Conservation (phyloP, 2,329 filamentous ascomycete species). For the Talaromyces amestolkiae region DNA sequence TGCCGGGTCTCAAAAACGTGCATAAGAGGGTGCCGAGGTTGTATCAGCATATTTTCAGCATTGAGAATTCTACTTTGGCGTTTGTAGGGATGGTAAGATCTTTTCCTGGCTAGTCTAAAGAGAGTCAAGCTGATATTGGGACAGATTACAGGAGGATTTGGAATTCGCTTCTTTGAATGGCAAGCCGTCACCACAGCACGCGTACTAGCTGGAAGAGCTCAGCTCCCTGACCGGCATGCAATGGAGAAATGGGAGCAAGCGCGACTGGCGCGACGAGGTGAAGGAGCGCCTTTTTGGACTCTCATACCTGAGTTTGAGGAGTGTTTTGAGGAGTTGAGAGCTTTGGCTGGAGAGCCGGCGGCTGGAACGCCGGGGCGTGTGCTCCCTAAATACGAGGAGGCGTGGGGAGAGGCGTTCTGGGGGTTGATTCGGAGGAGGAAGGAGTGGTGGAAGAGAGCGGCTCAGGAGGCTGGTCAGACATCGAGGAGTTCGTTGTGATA, state of each 20-base stretch:
- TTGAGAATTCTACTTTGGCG: constrained; percentile 29
- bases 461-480: background rate
- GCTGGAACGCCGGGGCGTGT: constrained; percentile 35
- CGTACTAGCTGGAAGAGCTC: constrained; percentile 26
- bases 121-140: background rate
- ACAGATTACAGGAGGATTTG: constrained; percentile 27
- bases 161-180: constrained; percentile 33
- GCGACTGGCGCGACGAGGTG: constrained; percentile 24
- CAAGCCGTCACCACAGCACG: constrained; percentile 33
- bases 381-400: constrained; percentile 40
- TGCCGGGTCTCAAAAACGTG: constrained; percentile 24
- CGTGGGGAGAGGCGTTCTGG: constrained; percentile 28
- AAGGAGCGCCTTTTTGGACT: constrained; percentile 25
- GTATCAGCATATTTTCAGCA: constrained; percentile 34
- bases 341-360: constrained; percentile 40
- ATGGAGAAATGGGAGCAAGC: constrained; percentile 31
- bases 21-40: constrained; percentile 29
- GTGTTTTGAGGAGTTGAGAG: constrained; percentile 41
- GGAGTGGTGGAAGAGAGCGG: background rate
- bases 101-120: too few species aligned
- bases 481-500: background rate
- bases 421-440: constrained; percentile 20
- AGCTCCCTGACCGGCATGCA: background rate
- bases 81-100: constrained; percentile 27
- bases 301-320: constrained; percentile 36